A percentile compares a stretch with the other conserved stretches of the same genome.
phyloP scores from a whole-genome alignment of 805 yeast species.

The Yamadazyma akitaensis region DNA sequence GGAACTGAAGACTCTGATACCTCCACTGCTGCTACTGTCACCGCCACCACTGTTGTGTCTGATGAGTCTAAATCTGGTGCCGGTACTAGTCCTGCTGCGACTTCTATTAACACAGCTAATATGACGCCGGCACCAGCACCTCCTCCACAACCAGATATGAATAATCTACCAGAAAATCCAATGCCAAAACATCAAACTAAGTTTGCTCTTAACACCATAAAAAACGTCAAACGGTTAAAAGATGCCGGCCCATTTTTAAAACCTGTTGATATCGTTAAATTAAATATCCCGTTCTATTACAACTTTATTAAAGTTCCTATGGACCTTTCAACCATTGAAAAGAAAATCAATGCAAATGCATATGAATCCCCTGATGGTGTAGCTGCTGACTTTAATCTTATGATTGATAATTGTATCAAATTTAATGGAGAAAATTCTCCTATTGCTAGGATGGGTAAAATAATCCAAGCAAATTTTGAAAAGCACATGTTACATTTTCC shows the following conservation, averaged over 20 bases:
- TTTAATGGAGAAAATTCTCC: slow-evolving; percentile 84
- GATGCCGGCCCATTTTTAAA: slow-evolving; percentile 87
- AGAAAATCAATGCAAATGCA: slow-evolving; percentile 64
- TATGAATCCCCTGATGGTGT: slow-evolving; percentile 70
- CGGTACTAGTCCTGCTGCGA: slow-evolving; percentile 6
- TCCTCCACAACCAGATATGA: slow-evolving; percentile 67
- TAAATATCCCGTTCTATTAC: slow-evolving; percentile 87
- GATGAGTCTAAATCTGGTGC: not conserved
- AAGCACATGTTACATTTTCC: slow-evolving; percentile 94
- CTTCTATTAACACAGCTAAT: slow-evolving; percentile 13
- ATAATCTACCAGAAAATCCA: slow-evolving; percentile 62
- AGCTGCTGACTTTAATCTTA: slow-evolving; percentile 73
- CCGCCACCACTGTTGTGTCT: not conserved
- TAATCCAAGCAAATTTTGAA: slow-evolving; percentile 87
- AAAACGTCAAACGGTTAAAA: slow-evolving; percentile 83
- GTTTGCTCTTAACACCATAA: slow-evolving; percentile 72
- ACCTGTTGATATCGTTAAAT: slow-evolving; percentile 87
- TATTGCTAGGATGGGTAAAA: slow-evolving; percentile 88
- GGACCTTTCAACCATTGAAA: slow-evolving; percentile 91
- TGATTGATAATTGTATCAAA: slow-evolving; percentile 76
- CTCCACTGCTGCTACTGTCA: not conserved
- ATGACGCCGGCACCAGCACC: slow-evolving; percentile 71
- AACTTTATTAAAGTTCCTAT: slow-evolving; percentile 82
- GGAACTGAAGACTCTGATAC: not conserved
- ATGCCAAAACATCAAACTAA: slow-evolving; percentile 81